Base-by-base conservation (phyloP, 805 yeast species). In the Ogataea corticis region DNA sequence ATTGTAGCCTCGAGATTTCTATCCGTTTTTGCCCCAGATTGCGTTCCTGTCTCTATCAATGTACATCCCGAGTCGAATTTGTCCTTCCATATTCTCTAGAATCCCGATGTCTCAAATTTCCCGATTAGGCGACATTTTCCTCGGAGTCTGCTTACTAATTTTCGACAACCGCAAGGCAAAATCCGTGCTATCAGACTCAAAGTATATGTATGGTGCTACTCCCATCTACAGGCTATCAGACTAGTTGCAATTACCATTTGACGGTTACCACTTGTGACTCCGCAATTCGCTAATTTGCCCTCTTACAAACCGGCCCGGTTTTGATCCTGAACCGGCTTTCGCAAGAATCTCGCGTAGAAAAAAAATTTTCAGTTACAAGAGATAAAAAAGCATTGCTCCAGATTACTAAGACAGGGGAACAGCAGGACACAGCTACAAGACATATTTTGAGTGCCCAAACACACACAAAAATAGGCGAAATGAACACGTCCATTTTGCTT, bases 401-500 rank as follows among this genome's bases (percentile, higher is more conserved):
- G 31, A 28, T 28, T 28, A 28, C 31, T 21, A 21, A 28, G 31
- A 28, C 31, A 7, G 13, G 31, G 14, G 13, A 28, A 28, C 13
- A 28, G 11, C 31, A 28, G 13, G 14, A 28, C 31, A 28, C 11
- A 7, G 6, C 4, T 6, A 13, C 5, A 12, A 12, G 13, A 21
- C 25, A 28, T 28, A 28, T n/a, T n/a, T 17, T 3, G 18, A 31
- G 7, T 10, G 6, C 10, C 9, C 28, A 33, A 33, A 13, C 27
- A 21, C 25, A 17, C 25, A 19, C 16, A 17, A 3, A 12, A 21
- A 33, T n/a, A 18, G 27, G 14, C 31, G 16, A 3, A 27, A 37
- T 37, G 40, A 37, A 13, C 32, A 27, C 40, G 14, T 10, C 13
- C 4, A 56, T 63, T 16, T 64, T 82, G 44, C 63, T 83, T 21